Evolutionary conservation across 768 basidiomycete genomes (phyloP).

Genomic region (Trametes meyenii): DNA sequence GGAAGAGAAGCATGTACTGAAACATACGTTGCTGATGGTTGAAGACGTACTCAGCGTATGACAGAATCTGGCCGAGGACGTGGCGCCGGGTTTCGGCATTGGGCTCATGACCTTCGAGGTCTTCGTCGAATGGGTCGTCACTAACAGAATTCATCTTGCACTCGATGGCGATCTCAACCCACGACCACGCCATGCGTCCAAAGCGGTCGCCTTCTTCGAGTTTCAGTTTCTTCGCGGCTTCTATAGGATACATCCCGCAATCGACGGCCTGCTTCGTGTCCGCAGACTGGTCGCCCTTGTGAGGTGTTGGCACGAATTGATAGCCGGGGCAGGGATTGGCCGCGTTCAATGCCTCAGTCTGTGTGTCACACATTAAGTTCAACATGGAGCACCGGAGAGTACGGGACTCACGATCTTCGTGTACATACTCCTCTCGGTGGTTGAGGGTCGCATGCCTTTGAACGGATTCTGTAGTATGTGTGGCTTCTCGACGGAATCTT

Average conservation of each 20-base stretch:
- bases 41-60: constrained; percentile 2
- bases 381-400: no score
- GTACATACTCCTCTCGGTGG: no score
- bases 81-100: background rate
- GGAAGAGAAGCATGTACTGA: constrained; percentile 3
- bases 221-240: background rate
- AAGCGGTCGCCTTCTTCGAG: background rate
- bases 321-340: background rate
- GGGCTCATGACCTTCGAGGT: background rate
- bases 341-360: background rate
- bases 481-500: no score
- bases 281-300: background rate
- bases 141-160: background rate
- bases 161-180: background rate
- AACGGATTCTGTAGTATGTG: no score
- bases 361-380: no score
- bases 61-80: constrained; percentile 5
- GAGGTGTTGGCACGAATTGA: background rate
- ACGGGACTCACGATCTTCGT: background rate
- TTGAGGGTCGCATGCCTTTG: no score
- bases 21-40: constrained; percentile 1
- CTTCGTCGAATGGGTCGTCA: constrained; percentile 4
- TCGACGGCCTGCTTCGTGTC: background rate
- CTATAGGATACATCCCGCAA: background rate
- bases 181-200: background rate